Evolutionary conservation across 495 filamentous ascomycete species (phyloP).

Genomic region (Parachaetomium inaequale): DNA sequence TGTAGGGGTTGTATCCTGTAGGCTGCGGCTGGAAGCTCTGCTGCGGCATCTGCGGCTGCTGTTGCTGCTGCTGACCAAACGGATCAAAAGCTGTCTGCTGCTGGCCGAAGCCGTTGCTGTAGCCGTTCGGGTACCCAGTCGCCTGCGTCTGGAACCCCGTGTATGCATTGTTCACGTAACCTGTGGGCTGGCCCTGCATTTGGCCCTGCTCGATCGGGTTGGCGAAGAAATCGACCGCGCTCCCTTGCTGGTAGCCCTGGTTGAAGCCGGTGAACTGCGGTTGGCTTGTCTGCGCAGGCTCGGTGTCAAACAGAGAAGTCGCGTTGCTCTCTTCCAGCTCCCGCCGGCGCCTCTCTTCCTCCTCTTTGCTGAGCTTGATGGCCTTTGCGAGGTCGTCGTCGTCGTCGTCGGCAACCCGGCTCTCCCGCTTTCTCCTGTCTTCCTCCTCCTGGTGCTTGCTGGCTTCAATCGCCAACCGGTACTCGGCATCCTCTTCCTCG

Average conservation of each 20-base stretch:
- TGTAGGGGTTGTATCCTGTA: slow-evolving; percentile 77
- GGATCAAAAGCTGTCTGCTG: slow-evolving; percentile 39
- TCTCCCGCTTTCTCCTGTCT: slow-evolving; percentile 74
- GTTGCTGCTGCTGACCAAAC: slow-evolving; percentile 55
- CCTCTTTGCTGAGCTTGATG: slow-evolving; percentile 92
- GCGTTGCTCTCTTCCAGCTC: slow-evolving; percentile 91
- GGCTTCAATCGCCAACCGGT: slow-evolving; percentile 88
- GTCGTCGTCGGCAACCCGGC: slow-evolving; percentile 55
- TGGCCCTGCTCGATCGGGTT: slow-evolving; percentile 76
- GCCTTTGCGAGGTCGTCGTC: slow-evolving; percentile 90
- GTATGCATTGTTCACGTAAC: slow-evolving; percentile 82
- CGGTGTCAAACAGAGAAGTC: slow-evolving; percentile 81
- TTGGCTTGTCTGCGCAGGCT: slow-evolving; percentile 48
- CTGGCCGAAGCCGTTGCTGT: slow-evolving; percentile 43
- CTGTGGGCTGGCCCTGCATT: slow-evolving; percentile 72
- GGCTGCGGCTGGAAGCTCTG: slow-evolving; percentile 65
- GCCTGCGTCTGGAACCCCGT: slow-evolving; percentile 51
- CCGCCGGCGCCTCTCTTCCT: slow-evolving; percentile 78
- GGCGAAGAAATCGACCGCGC: slow-evolving; percentile 92
- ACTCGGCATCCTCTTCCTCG: slow-evolving; percentile 91
- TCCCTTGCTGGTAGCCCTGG: slow-evolving; percentile 94
- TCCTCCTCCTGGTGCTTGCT: slow-evolving; percentile 96
- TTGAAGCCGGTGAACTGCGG: slow-evolving; percentile 85
- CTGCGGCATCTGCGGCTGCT: slow-evolving; percentile 52
- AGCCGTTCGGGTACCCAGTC: slow-evolving; percentile 62